Conservation (phyloP, 805 yeast species). For the Kockiozyma suomiensis region DNA sequence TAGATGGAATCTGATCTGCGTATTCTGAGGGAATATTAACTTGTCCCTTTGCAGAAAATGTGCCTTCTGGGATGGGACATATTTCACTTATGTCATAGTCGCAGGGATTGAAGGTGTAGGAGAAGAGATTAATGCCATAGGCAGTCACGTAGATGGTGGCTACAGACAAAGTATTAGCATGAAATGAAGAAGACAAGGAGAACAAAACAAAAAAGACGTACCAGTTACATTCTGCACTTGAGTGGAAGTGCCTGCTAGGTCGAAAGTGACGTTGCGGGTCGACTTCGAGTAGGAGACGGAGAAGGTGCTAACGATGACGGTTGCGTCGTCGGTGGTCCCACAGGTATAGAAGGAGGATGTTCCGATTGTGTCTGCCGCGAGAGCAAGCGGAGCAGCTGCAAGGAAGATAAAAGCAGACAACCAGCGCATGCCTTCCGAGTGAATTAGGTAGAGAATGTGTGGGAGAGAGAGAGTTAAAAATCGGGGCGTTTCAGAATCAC, state of each 20-base stretch:
- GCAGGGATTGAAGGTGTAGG: slow-evolving; percentile 40
- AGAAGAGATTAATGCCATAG: slow-evolving; percentile 39
- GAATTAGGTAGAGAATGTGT: too few relatives aligned
- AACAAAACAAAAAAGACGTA: background rate
- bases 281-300: slow-evolving; percentile 18
- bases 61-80: slow-evolving; percentile 40
- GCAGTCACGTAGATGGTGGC: slow-evolving; percentile 36
- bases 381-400: slow-evolving; percentile 2
- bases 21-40: slow-evolving; percentile 40
- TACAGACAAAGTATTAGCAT: background rate
- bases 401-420: background rate
- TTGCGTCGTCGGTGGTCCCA: slow-evolving; percentile 17
- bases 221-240: slow-evolving; percentile 26
- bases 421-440: slow-evolving; percentile 5
- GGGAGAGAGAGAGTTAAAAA: too few relatives aligned
- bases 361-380: slow-evolving; percentile 24
- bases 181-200: background rate
- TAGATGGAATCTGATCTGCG: slow-evolving; percentile 37
- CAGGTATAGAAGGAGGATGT: slow-evolving; percentile 23
- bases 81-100: slow-evolving; percentile 38
- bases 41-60: slow-evolving; percentile 36
- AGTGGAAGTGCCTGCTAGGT: slow-evolving; percentile 27
- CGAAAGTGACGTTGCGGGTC: slow-evolving; percentile 28
- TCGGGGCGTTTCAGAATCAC: too few relatives aligned
- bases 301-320: slow-evolving; percentile 19